A percentile compares a stretch with the other conserved stretches of the same genome.
phyloP scores from a whole-genome alignment of 441 rosid species.

The Melastoma candidum region DNA sequence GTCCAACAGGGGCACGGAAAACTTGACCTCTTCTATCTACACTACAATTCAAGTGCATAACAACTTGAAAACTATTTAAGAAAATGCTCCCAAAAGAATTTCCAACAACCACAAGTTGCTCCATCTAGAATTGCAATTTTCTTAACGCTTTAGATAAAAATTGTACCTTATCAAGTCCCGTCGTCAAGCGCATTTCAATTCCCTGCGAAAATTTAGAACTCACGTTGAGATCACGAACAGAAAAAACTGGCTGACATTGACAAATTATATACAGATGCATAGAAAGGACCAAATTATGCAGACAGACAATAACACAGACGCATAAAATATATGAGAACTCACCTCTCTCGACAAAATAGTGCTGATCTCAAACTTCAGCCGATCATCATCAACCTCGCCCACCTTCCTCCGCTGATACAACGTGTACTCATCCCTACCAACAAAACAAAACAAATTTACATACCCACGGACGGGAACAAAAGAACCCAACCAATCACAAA shows the following conservation, averaged over 20 bases:
- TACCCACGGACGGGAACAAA: constrained; percentile 1
- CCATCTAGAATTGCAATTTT: constrained; percentile 4
- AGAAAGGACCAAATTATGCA: constrained; percentile 1
- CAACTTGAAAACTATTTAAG: constrained; percentile 28
- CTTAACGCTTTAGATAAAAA: constrained; percentile 7
- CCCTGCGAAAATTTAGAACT: constrained; percentile 37
- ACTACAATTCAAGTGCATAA: constrained; percentile 47
- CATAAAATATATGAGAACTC: constrained; percentile 6
- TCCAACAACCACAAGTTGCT: constrained; percentile 3
- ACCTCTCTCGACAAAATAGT: constrained; percentile 90
- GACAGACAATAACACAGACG: too few species aligned
- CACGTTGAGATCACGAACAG: constrained; percentile 2
- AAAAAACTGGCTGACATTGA: neutral
- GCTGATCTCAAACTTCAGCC: constrained; percentile 76
- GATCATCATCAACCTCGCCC: constrained; percentile 71
- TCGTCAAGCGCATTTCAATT: constrained; percentile 77
- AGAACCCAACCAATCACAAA: neutral
- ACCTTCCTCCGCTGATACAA: constrained; percentile 58
- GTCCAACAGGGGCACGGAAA: constrained; percentile 77
- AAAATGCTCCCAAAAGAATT: constrained; percentile 1
- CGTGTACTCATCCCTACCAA: constrained; percentile 51
- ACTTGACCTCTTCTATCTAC: constrained; percentile 90
- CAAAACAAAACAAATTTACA: constrained; percentile 5
- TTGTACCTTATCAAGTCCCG: constrained; percentile 79
- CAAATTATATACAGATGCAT: neutral